These are phyloP conservation scores for Stephania japonica DNA, from an alignment of 164 flowering plant species.

Conservation along the genomic window DNA sequence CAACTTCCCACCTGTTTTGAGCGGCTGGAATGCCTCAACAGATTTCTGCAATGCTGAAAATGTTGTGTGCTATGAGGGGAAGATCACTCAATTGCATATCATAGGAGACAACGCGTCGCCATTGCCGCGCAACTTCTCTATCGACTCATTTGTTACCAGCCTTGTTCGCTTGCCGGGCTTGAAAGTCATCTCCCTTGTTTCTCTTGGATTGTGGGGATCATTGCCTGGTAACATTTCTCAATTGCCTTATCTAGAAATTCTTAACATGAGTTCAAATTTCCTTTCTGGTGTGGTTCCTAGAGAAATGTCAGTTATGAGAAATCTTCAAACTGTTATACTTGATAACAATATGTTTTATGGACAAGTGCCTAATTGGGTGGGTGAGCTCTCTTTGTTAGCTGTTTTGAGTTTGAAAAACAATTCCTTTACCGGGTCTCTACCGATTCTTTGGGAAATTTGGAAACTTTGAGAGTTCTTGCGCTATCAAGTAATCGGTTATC, in stretches of 20 bases:
- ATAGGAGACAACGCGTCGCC: constrained; percentile 46
- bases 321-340: constrained; percentile 69
- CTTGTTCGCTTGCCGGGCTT: constrained; percentile 63
- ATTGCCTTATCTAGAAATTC: constrained; percentile 69
- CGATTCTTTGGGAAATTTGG: constrained; percentile 48
- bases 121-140: constrained; percentile 63
- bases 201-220: constrained; percentile 90
- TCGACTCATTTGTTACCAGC: constrained; percentile 58
- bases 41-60: constrained; percentile 71
- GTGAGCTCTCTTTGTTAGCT: constrained; percentile 44
- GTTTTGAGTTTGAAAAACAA: constrained; percentile 80
- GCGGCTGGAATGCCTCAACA: constrained; percentile 57
- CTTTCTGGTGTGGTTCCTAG: constrained; percentile 57
- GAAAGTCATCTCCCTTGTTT: constrained; percentile 80
- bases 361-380: constrained; percentile 48
- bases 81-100: constrained; percentile 74
- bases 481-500: constrained; percentile 61
- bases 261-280: constrained; percentile 79
- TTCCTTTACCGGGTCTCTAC: constrained; percentile 55
- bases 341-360: constrained; percentile 75
- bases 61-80: constrained; percentile 78
- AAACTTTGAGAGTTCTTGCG: constrained; percentile 59
- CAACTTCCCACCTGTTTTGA: constrained; percentile 50
- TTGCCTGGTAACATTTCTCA: constrained; percentile 57
- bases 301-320: constrained; percentile 40